phyloP scores from a whole-genome alignment of 2,329 filamentous ascomycete species.

The Talaromyces piceae region DNA sequence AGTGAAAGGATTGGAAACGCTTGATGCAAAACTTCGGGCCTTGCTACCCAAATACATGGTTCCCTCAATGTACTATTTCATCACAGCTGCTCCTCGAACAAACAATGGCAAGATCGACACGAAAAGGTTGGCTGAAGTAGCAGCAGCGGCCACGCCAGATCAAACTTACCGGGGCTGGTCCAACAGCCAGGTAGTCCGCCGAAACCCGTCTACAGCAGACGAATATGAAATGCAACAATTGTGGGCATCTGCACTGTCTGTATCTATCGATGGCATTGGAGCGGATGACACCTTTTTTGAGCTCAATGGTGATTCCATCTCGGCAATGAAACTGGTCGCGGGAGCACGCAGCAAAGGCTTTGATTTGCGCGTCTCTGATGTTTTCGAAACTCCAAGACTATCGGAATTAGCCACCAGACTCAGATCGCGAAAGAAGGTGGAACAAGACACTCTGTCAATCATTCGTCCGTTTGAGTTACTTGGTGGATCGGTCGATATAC shows the following conservation, averaged over 20 bases:
- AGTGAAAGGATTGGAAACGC: background rate
- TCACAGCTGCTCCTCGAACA: background rate
- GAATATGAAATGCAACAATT: constrained; percentile 3
- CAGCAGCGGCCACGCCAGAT: constrained; percentile 3
- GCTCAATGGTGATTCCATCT: constrained; percentile 14
- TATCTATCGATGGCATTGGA: background rate
- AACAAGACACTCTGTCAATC: background rate
- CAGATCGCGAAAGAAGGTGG: background rate
- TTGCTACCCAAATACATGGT: constrained; percentile 3
- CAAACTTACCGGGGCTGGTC: background rate
- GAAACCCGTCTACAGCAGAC: background rate
- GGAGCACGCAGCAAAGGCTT: constrained; percentile 6
- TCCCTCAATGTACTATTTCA: background rate
- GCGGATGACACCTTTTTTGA: constrained; percentile 8
- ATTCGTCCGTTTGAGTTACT: background rate
- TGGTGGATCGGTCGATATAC: background rate
- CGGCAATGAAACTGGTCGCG: constrained; percentile 12
- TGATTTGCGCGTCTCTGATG: background rate
- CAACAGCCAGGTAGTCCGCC: constrained; percentile 22
- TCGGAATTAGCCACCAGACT: background rate
- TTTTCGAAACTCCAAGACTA: constrained; percentile 21
- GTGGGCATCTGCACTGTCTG: background rate
- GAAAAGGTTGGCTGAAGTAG: background rate
- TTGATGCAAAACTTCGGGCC: background rate
- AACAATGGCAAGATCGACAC: constrained; percentile 3